Evolutionary conservation across 768 basidiomycete genomes (phyloP), one percentile per base, ranked within the genome.

Genomic region (Tulasnella calospora): DNA sequence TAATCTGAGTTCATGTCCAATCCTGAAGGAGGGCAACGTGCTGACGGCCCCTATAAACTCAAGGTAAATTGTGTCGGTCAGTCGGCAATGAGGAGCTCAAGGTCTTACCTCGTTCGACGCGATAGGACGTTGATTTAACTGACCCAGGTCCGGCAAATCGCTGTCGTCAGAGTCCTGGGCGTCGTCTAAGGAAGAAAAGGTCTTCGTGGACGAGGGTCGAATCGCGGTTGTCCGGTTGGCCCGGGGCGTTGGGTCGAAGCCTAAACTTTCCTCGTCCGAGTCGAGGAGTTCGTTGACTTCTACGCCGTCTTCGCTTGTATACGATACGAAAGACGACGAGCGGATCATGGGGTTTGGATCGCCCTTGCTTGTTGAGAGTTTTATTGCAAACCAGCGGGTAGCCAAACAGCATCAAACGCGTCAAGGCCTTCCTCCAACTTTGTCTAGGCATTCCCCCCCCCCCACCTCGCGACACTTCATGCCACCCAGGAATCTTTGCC

Each of bases 211-310:
- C 2, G 57, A 27, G 15, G 61, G 61, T 51, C 70, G 70, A 35
- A 41, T 41, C 35, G 33, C 17, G 19, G 71, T 36, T 27, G 44
- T 46, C 71, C 71, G 30, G 36, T 23, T 46, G 38, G 71, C 30
- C 44, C 44, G 21, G 17, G 71, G 71, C 27, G 71, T 72, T 23
- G 71, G 38, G 38, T 40, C 36, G 13, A 46, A 40, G 35, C 55
- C 57, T n/a, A 51, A 46, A 76, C 74, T 74, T 3, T 76, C 75
- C n/a, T 61, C 75, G 75, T 76, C 75, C 27, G 75, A 76, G 57
- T 76, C 75, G 55, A 61, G 27, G 5, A 76, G 47, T 69, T 76
- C 36, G 55, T 67, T 67, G 51, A 76, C 33, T 23, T 76, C 57
- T 40, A 27, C 38, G 23, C 61, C 75, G 30, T 33, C 57, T 40